phyloP scores from a whole-genome alignment of 352 stramenopile genomes.

The Globisporangium carolinianum region DNA sequence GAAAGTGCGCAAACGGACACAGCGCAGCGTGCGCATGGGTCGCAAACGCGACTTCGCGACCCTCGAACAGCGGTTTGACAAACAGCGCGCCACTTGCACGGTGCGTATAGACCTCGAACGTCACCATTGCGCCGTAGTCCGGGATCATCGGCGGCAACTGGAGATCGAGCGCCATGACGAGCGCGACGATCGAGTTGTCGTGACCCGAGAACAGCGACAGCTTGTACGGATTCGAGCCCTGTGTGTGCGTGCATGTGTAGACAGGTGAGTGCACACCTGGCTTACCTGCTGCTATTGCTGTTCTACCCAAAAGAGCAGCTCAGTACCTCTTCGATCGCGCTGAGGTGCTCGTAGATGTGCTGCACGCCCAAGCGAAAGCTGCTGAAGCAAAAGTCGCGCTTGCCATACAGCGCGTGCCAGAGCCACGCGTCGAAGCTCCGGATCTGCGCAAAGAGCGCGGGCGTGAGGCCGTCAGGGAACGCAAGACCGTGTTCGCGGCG shows the following conservation, averaged over 20 bases:
- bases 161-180: conserved; percentile 58
- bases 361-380: conserved; percentile 55
- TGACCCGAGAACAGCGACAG: conserved; percentile 74
- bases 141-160: conserved; percentile 45
- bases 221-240: conserved; percentile 24
- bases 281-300: no score
- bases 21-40: conserved; percentile 33
- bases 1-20: conserved; percentile 51
- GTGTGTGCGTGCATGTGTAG: not conserved
- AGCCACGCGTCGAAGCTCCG: conserved; percentile 65
- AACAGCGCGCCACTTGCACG: conserved; percentile 32
- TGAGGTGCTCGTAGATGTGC: conserved; percentile 47
- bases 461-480: conserved; percentile 43
- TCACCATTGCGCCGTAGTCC: conserved; percentile 66
- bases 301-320: no score
- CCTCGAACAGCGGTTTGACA: conserved; percentile 50
- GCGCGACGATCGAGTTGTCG: conserved; percentile 74
- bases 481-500: conserved; percentile 48
- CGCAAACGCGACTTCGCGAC: conserved; percentile 30
- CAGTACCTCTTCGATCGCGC: conserved; percentile 28
- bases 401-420: conserved; percentile 70
- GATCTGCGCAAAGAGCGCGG: conserved; percentile 56
- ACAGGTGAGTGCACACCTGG: not conserved
- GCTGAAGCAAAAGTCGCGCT: conserved; percentile 49
- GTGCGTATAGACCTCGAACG: conserved; percentile 60